Percentiles rank a stretch among this genome's conserved stretches.
Evolutionary conservation across 257 asterid genomes (phyloP).

Genomic region (Catharanthus roseus): DNA sequence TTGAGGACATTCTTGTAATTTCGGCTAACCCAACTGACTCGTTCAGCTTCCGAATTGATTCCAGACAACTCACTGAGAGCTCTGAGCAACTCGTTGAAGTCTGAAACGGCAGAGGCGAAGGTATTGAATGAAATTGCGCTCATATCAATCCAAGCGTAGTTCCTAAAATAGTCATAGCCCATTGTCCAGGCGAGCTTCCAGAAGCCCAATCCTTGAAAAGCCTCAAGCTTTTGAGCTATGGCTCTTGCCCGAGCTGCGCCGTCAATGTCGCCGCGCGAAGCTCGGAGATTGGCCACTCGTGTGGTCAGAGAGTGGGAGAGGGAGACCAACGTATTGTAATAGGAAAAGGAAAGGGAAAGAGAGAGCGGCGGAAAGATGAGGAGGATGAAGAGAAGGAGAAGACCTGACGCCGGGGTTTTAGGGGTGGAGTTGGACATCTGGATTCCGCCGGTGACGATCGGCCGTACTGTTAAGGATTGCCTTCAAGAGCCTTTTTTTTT

Average conservation of each 20-base stretch:
- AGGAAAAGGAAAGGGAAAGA: constrained; percentile 21
- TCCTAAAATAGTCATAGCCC: constrained; percentile 59
- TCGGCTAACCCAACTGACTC: constrained; percentile 52
- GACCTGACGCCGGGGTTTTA: constrained; percentile 28
- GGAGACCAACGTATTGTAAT: constrained; percentile 49
- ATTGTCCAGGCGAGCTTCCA: constrained; percentile 44
- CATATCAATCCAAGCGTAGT: constrained; percentile 53
- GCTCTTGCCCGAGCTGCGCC: constrained; percentile 58
- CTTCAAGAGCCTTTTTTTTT: too few species aligned
- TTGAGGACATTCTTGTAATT: constrained; percentile 45
- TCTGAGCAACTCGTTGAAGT: constrained; percentile 46
- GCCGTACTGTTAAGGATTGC: neutral
- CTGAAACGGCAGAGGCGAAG: constrained; percentile 38
- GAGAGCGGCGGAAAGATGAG: constrained; percentile 22
- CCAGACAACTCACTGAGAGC: constrained; percentile 40
- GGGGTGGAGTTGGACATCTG: constrained; percentile 11
- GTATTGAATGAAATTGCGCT: constrained; percentile 32
- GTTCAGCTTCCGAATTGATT: constrained; percentile 43
- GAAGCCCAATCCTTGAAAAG: constrained; percentile 51
- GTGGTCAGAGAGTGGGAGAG: constrained; percentile 65
- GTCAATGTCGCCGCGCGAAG: constrained; percentile 59
- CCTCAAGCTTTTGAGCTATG: constrained; percentile 43
- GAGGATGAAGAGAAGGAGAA: constrained; percentile 30
- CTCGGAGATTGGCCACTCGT: constrained; percentile 70
- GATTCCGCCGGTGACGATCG: neutral